A percentile compares a stretch with the other conserved stretches of the same genome.
Evolutionary conservation across 2,329 filamentous ascomycete species (phyloP).

Genomic region (Coccinonectria pachysandricola): DNA sequence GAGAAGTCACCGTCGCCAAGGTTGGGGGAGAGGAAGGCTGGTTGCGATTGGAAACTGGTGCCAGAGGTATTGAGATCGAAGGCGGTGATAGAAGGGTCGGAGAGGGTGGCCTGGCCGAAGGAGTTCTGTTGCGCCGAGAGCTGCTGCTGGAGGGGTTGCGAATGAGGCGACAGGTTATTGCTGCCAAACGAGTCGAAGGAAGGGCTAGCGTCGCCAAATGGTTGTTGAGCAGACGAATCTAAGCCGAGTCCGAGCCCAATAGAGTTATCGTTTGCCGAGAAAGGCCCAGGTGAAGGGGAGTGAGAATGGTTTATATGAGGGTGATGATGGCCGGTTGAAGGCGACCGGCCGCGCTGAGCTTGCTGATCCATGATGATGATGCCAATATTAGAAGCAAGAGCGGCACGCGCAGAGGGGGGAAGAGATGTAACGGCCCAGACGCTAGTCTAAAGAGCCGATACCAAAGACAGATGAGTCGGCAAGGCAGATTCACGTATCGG

Average conservation of each 20-base stretch:
- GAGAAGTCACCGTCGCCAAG: constrained; percentile 51
- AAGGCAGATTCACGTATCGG: too few relatives aligned
- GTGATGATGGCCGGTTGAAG: constrained; percentile 46
- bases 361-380: constrained; percentile 34
- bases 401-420: constrained; percentile 38
- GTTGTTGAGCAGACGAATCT: constrained; percentile 35
- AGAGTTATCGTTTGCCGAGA: constrained; percentile 35
- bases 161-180: constrained; percentile 32
- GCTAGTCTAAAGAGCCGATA: too few relatives aligned
- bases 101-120: constrained; percentile 22
- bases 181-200: constrained; percentile 36
- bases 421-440: too few relatives aligned
- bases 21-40: constrained; percentile 38
- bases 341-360: constrained; percentile 45
- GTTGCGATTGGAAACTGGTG: constrained; percentile 30
- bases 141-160: constrained; percentile 23
- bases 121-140: constrained; percentile 22
- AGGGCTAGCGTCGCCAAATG: constrained; percentile 26
- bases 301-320: constrained; percentile 59
- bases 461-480: too few relatives aligned
- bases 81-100: constrained; percentile 25
- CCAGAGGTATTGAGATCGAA: constrained; percentile 31
- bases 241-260: constrained; percentile 49
- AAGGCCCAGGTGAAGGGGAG: constrained; percentile 51
- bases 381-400: constrained; percentile 23